Conservation (phyloP, 2,329 filamentous ascomycete genomes). For the Beauveria pseudobassiana region DNA sequence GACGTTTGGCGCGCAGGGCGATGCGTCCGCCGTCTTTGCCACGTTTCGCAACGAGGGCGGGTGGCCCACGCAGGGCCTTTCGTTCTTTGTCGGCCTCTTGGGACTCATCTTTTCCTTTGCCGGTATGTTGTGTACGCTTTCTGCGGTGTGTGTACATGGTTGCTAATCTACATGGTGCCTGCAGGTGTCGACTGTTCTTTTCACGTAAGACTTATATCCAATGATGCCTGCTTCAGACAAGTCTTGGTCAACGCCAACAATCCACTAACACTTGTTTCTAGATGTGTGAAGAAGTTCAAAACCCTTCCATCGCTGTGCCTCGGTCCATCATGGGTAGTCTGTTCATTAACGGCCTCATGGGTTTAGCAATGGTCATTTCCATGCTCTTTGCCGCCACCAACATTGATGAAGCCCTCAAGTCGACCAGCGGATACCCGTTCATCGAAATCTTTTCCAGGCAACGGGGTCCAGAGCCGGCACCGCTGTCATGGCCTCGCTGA, state of each 20-base stretch:
- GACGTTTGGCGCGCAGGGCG: conserved; percentile 21
- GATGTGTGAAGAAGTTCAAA: conserved; percentile 39
- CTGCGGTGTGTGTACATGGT: background rate
- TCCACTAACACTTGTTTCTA: conserved; percentile 12
- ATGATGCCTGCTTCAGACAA: no score
- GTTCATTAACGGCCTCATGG: conserved; percentile 42
- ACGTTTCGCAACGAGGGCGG: conserved; percentile 7
- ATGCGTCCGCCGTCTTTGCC: conserved; percentile 21
- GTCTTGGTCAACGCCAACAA: background rate
- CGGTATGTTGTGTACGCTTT: background rate
- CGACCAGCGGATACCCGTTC: conserved; percentile 46
- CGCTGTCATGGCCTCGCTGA: conserved; percentile 40
- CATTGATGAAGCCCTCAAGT: conserved; percentile 33
- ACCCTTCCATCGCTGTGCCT: conserved; percentile 43
- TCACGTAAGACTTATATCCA: background rate
- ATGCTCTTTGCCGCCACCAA: conserved; percentile 47
- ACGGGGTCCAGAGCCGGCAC: conserved; percentile 40
- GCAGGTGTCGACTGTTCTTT: conserved; percentile 9
- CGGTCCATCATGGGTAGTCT: conserved; percentile 41
- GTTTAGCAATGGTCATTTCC: conserved; percentile 49
- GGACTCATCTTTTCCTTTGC: conserved; percentile 3
- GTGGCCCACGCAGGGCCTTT: conserved; percentile 6
- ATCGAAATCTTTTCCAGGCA: conserved; percentile 50
- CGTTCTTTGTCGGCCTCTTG: conserved; percentile 3
- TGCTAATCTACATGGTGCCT: background rate